phyloP scores from a whole-genome alignment of 768 basidiomycete genomes.

The Russula dissimulans region DNA sequence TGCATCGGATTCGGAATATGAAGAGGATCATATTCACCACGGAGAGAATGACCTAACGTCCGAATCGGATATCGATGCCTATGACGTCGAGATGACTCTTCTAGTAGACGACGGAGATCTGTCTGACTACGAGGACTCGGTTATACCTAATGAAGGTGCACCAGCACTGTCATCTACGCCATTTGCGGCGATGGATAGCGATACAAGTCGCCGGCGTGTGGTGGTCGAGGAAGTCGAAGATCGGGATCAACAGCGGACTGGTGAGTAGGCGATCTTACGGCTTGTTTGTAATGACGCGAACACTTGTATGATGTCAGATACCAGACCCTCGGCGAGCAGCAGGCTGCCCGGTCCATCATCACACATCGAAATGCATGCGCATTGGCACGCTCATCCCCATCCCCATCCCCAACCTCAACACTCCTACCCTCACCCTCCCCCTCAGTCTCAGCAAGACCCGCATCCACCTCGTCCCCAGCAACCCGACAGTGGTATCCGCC shows the following conservation, averaged over 20 bases:
- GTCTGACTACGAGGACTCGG: slow-evolving; percentile 1
- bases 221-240: slow-evolving; percentile 15
- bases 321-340: neutral
- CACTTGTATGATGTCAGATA: neutral
- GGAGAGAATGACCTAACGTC: slow-evolving; percentile 9
- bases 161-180: neutral
- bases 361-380: neutral
- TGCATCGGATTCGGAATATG: slow-evolving; percentile 15
- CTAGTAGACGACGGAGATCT: neutral
- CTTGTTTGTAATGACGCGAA: neutral
- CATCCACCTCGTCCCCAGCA: neutral
- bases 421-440: neutral
- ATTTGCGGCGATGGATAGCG: neutral
- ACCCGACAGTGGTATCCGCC: neutral
- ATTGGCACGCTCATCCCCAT: neutral
- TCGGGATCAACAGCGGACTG: neutral
- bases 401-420: neutral
- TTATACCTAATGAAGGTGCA: neutral
- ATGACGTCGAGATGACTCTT: slow-evolving; percentile 18
- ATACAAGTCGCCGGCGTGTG: neutral
- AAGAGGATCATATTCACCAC: neutral
- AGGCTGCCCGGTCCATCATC: neutral
- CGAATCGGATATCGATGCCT: slow-evolving; percentile 16
- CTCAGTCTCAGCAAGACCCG: neutral
- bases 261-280: slow-evolving; percentile 1